Evolutionary conservation across 345 rosid genomes (phyloP).

Genomic region (Eucalyptus curtisii): DNA sequence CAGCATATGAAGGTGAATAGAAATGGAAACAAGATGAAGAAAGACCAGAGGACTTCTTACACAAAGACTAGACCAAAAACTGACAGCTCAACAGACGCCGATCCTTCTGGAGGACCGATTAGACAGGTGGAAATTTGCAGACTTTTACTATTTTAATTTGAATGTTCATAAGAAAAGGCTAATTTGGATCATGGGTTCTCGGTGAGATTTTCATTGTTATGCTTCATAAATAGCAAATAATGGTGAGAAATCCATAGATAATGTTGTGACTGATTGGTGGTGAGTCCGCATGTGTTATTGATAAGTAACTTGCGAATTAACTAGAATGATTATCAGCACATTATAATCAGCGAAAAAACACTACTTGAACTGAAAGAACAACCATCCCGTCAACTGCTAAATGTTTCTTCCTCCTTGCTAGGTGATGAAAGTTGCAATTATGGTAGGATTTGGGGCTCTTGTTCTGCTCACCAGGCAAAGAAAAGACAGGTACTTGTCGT

Average conservation of each 20-base stretch:
- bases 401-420: background rate
- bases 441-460: constrained; percentile 52
- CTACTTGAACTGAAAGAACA: background rate
- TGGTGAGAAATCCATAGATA: background rate
- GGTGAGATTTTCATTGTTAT: background rate
- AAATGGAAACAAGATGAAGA: background rate
- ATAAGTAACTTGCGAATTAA: background rate
- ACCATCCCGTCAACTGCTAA: background rate
- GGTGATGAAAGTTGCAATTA: constrained; percentile 34
- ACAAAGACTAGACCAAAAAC: background rate
- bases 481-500: constrained; percentile 16
- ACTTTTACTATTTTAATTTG: background rate
- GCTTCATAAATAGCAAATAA: background rate
- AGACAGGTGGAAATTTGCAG: background rate
- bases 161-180: background rate
- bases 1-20: constrained; percentile 1
- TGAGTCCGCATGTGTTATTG: background rate
- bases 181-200: background rate
- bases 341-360: background rate
- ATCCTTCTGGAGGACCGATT: background rate
- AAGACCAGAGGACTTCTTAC: background rate
- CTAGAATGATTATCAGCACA: background rate
- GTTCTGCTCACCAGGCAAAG: constrained; percentile 45
- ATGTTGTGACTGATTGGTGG: background rate
- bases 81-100: constrained; percentile 1